phyloP scores from a whole-genome alignment of 169 alveolate genomes.

The Toxoplasma gondii region DNA sequence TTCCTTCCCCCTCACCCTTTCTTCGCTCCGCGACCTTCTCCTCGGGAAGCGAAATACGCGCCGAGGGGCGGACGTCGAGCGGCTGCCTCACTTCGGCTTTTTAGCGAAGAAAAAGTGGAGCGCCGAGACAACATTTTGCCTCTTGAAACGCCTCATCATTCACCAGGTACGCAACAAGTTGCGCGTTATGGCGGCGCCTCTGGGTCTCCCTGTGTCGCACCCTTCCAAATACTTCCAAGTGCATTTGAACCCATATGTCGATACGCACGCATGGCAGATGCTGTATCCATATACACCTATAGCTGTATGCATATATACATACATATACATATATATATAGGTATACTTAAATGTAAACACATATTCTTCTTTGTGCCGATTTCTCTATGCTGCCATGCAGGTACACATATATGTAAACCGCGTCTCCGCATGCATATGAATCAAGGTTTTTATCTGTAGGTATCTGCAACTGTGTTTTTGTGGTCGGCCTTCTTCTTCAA shows the following conservation, averaged over 20 bases:
- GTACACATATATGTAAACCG: too few species aligned
- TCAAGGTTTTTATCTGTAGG: not conserved
- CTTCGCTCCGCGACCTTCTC: constrained; percentile 51
- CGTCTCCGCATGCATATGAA: too few species aligned
- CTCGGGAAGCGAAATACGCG: constrained; percentile 46
- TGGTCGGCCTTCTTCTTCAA: not conserved
- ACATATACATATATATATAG: not conserved
- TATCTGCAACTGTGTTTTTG: not conserved
- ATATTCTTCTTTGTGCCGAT: too few species aligned
- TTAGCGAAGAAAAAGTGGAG: constrained; percentile 34
- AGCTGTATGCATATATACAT: not conserved
- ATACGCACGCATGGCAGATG: too few species aligned
- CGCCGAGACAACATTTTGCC: constrained; percentile 10
- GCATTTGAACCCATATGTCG: too few species aligned
- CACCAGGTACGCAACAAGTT: constrained; percentile 49
- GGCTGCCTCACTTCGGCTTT: constrained; percentile 43
- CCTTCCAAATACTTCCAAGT: too few species aligned
- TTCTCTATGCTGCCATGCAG: too few species aligned
- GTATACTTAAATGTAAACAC: too few species aligned
- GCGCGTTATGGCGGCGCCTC: not conserved
- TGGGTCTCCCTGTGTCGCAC: not conserved
- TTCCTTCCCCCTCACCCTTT: constrained; percentile 31
- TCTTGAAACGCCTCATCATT: constrained; percentile 49
- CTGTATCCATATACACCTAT: not conserved
- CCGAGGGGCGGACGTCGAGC: not conserved